Percentiles rank a stretch among this genome's conserved stretches.
These are phyloP conservation scores for Phytophthora colocasiae DNA, from an alignment of 352 stramenopile species.

Conservation along the genomic window DNA sequence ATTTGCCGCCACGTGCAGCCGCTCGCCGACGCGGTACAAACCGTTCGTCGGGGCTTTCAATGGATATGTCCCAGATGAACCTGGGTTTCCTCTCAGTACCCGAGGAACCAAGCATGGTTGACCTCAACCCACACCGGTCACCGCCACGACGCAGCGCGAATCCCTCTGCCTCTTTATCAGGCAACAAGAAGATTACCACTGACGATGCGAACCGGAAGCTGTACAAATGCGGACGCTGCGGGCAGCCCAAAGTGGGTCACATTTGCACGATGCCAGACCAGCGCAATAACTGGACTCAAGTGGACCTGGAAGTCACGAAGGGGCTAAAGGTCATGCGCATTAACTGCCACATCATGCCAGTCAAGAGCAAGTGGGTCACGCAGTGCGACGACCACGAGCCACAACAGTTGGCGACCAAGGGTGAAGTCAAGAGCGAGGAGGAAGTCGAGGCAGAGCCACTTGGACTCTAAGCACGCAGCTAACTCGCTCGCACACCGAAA, in stretches of 20 bases:
- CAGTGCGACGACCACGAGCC: slow-evolving; percentile 71
- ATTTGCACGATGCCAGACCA: slow-evolving; percentile 88
- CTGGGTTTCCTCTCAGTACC: slow-evolving; percentile 72
- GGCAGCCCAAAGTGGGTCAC: slow-evolving; percentile 86
- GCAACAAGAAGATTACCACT: slow-evolving; percentile 35
- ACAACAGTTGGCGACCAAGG: slow-evolving; percentile 28
- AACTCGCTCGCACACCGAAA: background rate
- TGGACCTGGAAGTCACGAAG: slow-evolving; percentile 80
- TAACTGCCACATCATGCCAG: slow-evolving; percentile 77
- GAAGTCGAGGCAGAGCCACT: slow-evolving; percentile 40
- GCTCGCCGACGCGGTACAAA: slow-evolving; percentile 40
- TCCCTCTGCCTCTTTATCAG: slow-evolving; percentile 26
- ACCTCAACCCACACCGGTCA: slow-evolving; percentile 40
- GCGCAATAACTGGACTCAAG: slow-evolving; percentile 88
- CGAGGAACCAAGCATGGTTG: slow-evolving; percentile 62
- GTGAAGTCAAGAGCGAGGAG: slow-evolving; percentile 34
- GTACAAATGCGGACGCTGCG: slow-evolving; percentile 90
- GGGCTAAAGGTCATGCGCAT: slow-evolving; percentile 74
- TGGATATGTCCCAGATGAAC: slow-evolving; percentile 88
- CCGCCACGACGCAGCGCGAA: slow-evolving; percentile 33
- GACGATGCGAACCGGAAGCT: slow-evolving; percentile 72
- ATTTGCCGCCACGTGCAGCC: slow-evolving; percentile 38
- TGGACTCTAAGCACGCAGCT: slow-evolving; percentile 21
- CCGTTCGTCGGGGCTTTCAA: slow-evolving; percentile 78
- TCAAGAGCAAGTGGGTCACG: slow-evolving; percentile 70